A percentile compares a stretch with the other conserved stretches of the same genome.
Conservation (phyloP, 1,284 basidiomycete species). For the Boletus holoroseus region DNA sequence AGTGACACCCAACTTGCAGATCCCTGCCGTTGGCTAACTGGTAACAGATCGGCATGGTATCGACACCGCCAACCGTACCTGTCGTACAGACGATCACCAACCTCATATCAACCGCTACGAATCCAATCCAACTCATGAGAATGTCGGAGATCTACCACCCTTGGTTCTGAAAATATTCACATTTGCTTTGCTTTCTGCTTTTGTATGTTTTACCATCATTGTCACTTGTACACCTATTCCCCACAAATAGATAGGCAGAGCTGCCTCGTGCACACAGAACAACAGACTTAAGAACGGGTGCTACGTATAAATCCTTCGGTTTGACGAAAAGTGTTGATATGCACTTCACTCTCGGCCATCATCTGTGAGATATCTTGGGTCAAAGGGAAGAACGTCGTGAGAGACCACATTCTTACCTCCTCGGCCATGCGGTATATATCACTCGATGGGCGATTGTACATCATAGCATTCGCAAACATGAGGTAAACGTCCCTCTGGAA, state of each 20-base stretch:
- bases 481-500: slow-evolving; percentile 86
- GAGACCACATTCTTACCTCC: slow-evolving; percentile 51
- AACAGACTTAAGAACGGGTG: slow-evolving; percentile 31
- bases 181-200: not conserved
- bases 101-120: slow-evolving; percentile 73
- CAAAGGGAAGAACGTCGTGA: slow-evolving; percentile 2
- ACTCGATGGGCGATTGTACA: slow-evolving; percentile 85
- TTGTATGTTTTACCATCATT: slow-evolving; percentile 1
- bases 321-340: slow-evolving; percentile 72
- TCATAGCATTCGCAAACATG: slow-evolving; percentile 94
- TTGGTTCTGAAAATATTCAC: slow-evolving; percentile 58
- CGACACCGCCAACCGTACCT: slow-evolving; percentile 43
- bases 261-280: not conserved
- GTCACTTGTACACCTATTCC: slow-evolving; percentile 6
- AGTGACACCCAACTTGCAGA: not conserved
- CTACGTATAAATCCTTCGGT: slow-evolving; percentile 62
- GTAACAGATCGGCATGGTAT: slow-evolving; percentile 33
- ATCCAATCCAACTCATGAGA: slow-evolving; percentile 70
- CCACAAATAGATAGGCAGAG: slow-evolving; percentile 1
- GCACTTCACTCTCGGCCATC: slow-evolving; percentile 77
- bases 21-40: slow-evolving; percentile 22
- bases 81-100: slow-evolving; percentile 81
- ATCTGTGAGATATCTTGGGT: slow-evolving; percentile 48
- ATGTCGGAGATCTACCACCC: slow-evolving; percentile 80
- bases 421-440: slow-evolving; percentile 86